Evolutionary conservation across 495 filamentous ascomycete species (phyloP), one percentile per base, ranked within the genome.

Genomic region (Penicillium taxi): DNA sequence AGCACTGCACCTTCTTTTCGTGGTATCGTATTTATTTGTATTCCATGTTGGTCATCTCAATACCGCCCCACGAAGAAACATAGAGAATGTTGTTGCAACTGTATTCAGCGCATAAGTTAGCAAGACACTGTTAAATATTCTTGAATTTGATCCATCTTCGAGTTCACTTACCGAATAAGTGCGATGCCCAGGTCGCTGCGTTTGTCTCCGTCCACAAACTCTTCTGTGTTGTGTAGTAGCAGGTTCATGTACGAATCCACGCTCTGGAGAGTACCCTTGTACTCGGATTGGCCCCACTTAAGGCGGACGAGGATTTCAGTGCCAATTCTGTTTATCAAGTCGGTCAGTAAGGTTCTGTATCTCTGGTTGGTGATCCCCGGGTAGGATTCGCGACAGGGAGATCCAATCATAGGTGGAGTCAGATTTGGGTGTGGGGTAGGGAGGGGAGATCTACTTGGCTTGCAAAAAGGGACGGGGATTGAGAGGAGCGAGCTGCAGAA

Each of bases 241-340:
- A 98, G 78, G 67, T 98, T 98, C 89, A 98, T 95, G 75, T 96
- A 98, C 51, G 82, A 88, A 68, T 98, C 91, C 47, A 94, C 84
- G 64, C 75, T 84, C 48, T 96, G 85, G 37, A 98, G 76, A 28
- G 73, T 76, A 47, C 91, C 91, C 57, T 85, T 86, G 75, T 96
- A 98, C 65, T 96, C 93, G 21, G 86, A 91, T 56, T 94, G 80
- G 48, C 86, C 87, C 91, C 91, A 98, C 73, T 98, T 98, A 19
- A 98, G 77, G 48, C 87, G 84, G 27, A 98, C 81, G 37, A 90
- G 70, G 54, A 98, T 75, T 56, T 88, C 78, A 59, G 87, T 78
- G 69, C 93, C 84, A 70, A 98, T 82, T 37, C 84, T 89, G 53
- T 47, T 44, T 22, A 23, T 32, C 41, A 45, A 42, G 27, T 21